A percentile compares a stretch with the other conserved stretches of the same genome.
phyloP scores from a whole-genome alignment of 192 early-diverging fungal species.

The Podila epigama region DNA sequence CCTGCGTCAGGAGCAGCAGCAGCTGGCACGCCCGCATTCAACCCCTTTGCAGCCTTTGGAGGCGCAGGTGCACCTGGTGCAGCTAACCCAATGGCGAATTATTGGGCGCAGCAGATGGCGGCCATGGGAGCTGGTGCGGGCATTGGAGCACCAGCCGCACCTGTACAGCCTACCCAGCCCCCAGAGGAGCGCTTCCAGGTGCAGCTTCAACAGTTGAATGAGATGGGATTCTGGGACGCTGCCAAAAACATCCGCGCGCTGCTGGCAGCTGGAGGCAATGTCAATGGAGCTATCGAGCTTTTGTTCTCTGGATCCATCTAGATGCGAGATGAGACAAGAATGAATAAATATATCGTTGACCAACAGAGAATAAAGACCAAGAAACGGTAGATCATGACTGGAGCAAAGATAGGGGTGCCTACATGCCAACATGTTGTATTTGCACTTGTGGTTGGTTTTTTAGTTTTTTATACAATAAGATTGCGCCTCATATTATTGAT shows the following conservation, averaged over 20 bases:
- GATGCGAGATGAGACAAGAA: neutral
- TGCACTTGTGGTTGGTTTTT: no score
- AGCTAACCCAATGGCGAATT: conserved; percentile 44
- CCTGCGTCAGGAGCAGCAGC: conserved; percentile 21
- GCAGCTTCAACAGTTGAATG: conserved; percentile 86
- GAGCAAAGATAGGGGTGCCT: no score
- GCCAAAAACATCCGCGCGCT: conserved; percentile 91
- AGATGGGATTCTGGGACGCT: conserved; percentile 96
- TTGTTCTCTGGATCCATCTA: conserved; percentile 61
- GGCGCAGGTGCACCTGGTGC: conserved; percentile 36
- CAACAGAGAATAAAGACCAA: no score
- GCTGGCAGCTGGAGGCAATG: conserved; percentile 82
- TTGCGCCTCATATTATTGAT: no score
- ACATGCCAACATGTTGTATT: no score
- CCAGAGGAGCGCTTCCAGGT: conserved; percentile 73
- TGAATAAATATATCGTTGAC: no score
- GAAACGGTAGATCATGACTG: no score
- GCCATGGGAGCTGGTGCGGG: conserved; percentile 42
- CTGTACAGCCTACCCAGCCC: conserved; percentile 48
- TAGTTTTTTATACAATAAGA: no score
- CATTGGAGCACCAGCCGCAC: conserved; percentile 50
- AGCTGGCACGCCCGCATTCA: conserved; percentile 22
- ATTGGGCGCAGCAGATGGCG: conserved; percentile 50
- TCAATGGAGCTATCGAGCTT: conserved; percentile 93
- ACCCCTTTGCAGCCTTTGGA: conserved; percentile 44